A percentile compares a stretch with the other conserved stretches of the same genome.
Evolutionary conservation across 306 rosid species (phyloP).

Genomic region (Dryas drummondii): DNA sequence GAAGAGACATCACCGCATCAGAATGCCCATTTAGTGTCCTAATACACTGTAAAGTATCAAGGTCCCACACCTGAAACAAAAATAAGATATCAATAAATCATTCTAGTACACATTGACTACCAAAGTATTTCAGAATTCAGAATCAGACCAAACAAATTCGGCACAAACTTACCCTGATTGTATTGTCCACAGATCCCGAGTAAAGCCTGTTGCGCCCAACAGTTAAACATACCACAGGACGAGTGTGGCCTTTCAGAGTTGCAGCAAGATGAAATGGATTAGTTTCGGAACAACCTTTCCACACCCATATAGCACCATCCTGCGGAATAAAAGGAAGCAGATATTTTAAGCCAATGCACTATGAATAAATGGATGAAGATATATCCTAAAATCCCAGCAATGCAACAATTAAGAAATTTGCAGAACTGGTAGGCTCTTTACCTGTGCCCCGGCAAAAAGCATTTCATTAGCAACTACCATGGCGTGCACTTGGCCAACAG

Average conservation of each 20-base stretch:
- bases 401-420: not conserved
- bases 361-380: not conserved
- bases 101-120: not conserved
- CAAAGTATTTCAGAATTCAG: not conserved
- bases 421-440: slow-evolving; percentile 12
- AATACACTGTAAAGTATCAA: slow-evolving; percentile 34
- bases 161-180: slow-evolving; percentile 32
- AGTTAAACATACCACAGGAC: slow-evolving; percentile 25
- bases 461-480: slow-evolving; percentile 36
- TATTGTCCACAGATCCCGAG: slow-evolving; percentile 45
- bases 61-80: slow-evolving; percentile 47
- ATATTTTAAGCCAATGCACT: not conserved
- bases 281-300: slow-evolving; percentile 30
- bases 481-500: slow-evolving; percentile 34
- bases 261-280: slow-evolving; percentile 31
- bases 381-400: not conserved
- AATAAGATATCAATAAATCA: not conserved
- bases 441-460: slow-evolving; percentile 46
- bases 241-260: slow-evolving; percentile 36
- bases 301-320: slow-evolving; percentile 41
- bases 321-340: slow-evolving; percentile 7
- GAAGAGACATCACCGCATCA: slow-evolving; percentile 40
- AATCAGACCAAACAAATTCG: not conserved
- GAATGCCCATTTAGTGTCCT: slow-evolving; percentile 44
- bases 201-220: slow-evolving; percentile 33